Evolutionary conservation across 331 rosid species (phyloP).

Genomic region (Stylosanthes scabra): DNA sequence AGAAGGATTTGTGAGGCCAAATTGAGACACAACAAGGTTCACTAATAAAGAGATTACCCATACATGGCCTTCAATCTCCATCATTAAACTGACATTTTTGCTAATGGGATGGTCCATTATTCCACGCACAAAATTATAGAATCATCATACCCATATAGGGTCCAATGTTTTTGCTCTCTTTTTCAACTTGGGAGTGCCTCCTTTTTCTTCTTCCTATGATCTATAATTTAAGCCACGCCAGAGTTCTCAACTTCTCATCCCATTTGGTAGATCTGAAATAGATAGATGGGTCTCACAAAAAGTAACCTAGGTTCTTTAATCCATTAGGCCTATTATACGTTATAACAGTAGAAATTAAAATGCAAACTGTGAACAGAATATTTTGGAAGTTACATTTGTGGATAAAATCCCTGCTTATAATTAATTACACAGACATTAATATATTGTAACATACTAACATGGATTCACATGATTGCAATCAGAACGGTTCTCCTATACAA

Average conservation of each 20-base stretch:
- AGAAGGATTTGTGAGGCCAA: slow-evolving; percentile 7
- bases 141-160: slow-evolving; percentile 18
- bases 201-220: slow-evolving; percentile 8
- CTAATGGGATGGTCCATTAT: slow-evolving; percentile 37
- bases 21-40: slow-evolving; percentile 7
- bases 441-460: not conserved
- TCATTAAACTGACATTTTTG: slow-evolving; percentile 31
- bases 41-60: slow-evolving; percentile 4
- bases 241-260: slow-evolving; percentile 17
- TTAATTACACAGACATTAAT: not conserved
- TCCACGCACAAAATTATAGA: slow-evolving; percentile 36
- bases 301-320: not conserved
- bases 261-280: slow-evolving; percentile 1
- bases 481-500: not conserved
- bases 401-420: not conserved
- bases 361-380: not conserved
- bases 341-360: not conserved
- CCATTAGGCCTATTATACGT: not conserved
- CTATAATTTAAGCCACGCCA: slow-evolving; percentile 22
- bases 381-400: not conserved
- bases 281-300: not conserved
- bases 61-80: slow-evolving; percentile 31
- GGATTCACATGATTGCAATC: not conserved
- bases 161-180: slow-evolving; percentile 21
- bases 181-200: slow-evolving; percentile 20